phyloP scores from a whole-genome alignment of 2,329 filamentous ascomycete genomes.

The Calonectria pseudoturangicola region DNA sequence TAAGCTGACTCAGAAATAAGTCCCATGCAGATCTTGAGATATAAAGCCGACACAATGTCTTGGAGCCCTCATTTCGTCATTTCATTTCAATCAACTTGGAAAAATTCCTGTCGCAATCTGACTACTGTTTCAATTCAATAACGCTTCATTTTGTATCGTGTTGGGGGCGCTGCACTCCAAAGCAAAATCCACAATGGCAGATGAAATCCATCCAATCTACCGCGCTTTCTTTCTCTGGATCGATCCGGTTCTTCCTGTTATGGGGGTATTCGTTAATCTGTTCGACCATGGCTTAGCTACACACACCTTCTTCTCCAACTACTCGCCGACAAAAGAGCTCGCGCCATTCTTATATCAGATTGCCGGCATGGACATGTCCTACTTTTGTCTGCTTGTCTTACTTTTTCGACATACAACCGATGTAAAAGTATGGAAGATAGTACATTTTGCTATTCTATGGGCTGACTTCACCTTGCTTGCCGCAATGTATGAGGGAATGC shows the following conservation, averaged over 20 bases:
- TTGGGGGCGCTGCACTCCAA: background rate
- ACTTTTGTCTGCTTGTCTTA: slow-evolving; percentile 32
- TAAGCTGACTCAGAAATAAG: slow-evolving; percentile 34
- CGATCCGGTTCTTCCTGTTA: slow-evolving; percentile 45
- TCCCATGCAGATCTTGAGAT: too few species aligned
- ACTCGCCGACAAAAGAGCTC: slow-evolving; percentile 38
- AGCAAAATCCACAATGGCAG: slow-evolving; percentile 16
- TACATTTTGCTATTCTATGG: slow-evolving; percentile 45
- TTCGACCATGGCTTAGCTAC: slow-evolving; percentile 45
- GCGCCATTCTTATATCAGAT: slow-evolving; percentile 49
- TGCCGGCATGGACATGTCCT: slow-evolving; percentile 50
- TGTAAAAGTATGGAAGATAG: slow-evolving; percentile 48
- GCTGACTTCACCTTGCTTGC: slow-evolving; percentile 49
- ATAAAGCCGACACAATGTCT: background rate
- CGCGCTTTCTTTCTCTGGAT: slow-evolving; percentile 50
- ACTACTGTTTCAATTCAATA: background rate
- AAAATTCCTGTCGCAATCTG: background rate
- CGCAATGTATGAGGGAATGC: slow-evolving; percentile 42
- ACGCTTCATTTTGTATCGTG: too few species aligned
- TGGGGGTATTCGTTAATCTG: slow-evolving; percentile 45
- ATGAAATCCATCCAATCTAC: slow-evolving; percentile 46
- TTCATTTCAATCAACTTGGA: too few species aligned
- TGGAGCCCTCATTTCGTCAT: too few species aligned
- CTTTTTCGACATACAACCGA: slow-evolving; percentile 49
- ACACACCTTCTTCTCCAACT: slow-evolving; percentile 39